phyloP scores from a whole-genome alignment of 2,329 filamentous ascomycete species.

The Nannizziopsis arthrosporioides region DNA sequence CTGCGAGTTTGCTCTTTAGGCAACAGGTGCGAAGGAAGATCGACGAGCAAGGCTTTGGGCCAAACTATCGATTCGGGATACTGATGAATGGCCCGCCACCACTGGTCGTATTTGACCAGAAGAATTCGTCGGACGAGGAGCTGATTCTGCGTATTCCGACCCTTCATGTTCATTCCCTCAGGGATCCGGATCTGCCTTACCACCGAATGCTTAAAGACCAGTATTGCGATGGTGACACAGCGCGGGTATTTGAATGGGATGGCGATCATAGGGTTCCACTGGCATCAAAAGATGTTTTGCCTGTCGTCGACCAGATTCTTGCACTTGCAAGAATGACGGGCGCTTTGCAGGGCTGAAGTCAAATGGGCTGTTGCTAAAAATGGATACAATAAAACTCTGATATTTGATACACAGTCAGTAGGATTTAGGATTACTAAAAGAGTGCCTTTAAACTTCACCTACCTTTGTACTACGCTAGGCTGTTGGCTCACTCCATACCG shows the following conservation, averaged over 20 bases:
- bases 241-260: conserved; percentile 58
- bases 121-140: neutral
- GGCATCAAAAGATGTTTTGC: conserved; percentile 53
- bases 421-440: too few relatives aligned
- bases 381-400: too few relatives aligned
- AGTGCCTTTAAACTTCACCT: too few relatives aligned
- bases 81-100: conserved; percentile 13
- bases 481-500: too few relatives aligned
- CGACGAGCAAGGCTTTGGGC: neutral
- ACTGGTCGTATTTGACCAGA: conserved; percentile 1
- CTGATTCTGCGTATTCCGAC: conserved; percentile 39
- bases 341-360: neutral
- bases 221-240: conserved; percentile 48
- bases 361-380: too few relatives aligned
- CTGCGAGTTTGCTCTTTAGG: conserved; percentile 45
- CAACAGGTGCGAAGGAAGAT: conserved; percentile 11
- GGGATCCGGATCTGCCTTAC: conserved; percentile 47
- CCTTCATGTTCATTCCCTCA: conserved; percentile 55
- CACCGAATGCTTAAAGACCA: conserved; percentile 46
- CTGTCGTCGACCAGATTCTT: conserved; percentile 25
- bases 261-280: conserved; percentile 60
- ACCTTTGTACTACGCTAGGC: too few relatives aligned
- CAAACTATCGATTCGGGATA: conserved; percentile 13
- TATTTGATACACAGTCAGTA: too few relatives aligned
- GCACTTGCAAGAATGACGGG: conserved; percentile 9